Evolutionary conservation across 345 rosid genomes (phyloP), one percentile per base, ranked within the genome.

Genomic region (Salix dunnii): DNA sequence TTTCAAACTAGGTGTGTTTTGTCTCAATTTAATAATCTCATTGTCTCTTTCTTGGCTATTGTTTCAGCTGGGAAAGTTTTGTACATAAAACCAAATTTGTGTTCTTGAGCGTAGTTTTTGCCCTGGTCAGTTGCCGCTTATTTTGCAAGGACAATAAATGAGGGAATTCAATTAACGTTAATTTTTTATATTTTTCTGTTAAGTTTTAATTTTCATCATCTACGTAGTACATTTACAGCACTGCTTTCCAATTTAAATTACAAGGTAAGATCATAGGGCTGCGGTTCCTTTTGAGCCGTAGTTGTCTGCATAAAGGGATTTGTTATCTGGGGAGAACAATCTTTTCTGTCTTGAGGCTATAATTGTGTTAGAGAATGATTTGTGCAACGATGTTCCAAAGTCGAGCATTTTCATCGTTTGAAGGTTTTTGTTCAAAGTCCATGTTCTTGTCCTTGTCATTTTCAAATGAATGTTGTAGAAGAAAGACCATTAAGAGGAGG

Each of bases 401-500:
- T 61, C 10, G 36, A 36, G n/a, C 16, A 38, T n/a, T 61, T 20
- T 73, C 67, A 73, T 30, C 62, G 43, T 58, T 73, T 67, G 96
- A 91, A 84, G 85, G 81, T n/a, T 74, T 84, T 79, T 90, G 86
- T 76, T 28, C 97, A 12, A 96, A 88, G 36, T 35, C 36, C 6
- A 35, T 35, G 83, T 88, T 90, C 1, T 74, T 86, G 76, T 88
- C 91, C 1, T 74, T 86, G 76, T 91, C 99, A n/a, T 93, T 84
- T 81, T 85, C 93, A 35, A 83, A 81, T 83, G 92, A 87, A 5
- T 68, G 40, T 76, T 81, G 82, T 79, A 82, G 82, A 68, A 87
- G 79, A 79, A 90, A 85, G 86, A 88, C 89, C 73, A 78, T 80
- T 74, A 90, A 85, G 89, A 88, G 96, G 85, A 89, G 92, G 80